Base-by-base conservation (phyloP, 768 basidiomycete species). In the Porphyrellus cyaneotinctus region DNA sequence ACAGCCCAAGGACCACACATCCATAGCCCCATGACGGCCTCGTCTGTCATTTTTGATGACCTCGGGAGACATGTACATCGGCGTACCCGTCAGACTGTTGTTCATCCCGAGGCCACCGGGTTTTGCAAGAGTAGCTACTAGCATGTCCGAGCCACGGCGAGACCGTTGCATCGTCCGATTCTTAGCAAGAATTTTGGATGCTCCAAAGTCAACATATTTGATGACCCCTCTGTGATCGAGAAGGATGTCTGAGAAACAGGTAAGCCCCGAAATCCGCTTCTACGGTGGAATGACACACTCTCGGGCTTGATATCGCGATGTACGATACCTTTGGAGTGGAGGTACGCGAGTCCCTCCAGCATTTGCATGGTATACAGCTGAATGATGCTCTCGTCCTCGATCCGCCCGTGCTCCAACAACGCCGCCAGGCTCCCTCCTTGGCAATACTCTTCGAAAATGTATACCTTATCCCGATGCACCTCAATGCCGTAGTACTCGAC, bases 61-160 rank as follows among this genome's bases (percentile, higher is more conserved):
- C 67, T 99, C 97, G 2, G 97, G 97, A 6, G 95, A 97, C 92
- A 99, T 97, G 70, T 99, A 98, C 95, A 98, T 98, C 0, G 97
- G 97, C 13, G 97, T 99, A 17, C 94, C 95, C 1, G 95, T 97
- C 31, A 99, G 73, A 60, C 89, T 90, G 71, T 93, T 94, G 66
- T 85, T 85, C 71, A 86, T 75, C 30, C 78, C 82, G 23, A 78
- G 66, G 6, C 75, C 70, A 65, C 78, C 57, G 48, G 53, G 72
- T 54, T 57, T 72, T 66, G 61, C 52, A 2, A 65, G 37, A n/a
- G 56, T 60, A 20, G 63, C 61, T n/a, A 28, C 26, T 28, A 9
- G 26, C 4, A 71, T 64, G 51, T 80, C 82, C 3, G 78, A 64
- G 8, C 72, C 73, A 24, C 85, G 82, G 30, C 89, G 84, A 14